These are phyloP conservation scores for Erythrobasidium hasegawianum DNA, from an alignment of 1,284 basidiomycete species.

Conservation along the genomic window DNA sequence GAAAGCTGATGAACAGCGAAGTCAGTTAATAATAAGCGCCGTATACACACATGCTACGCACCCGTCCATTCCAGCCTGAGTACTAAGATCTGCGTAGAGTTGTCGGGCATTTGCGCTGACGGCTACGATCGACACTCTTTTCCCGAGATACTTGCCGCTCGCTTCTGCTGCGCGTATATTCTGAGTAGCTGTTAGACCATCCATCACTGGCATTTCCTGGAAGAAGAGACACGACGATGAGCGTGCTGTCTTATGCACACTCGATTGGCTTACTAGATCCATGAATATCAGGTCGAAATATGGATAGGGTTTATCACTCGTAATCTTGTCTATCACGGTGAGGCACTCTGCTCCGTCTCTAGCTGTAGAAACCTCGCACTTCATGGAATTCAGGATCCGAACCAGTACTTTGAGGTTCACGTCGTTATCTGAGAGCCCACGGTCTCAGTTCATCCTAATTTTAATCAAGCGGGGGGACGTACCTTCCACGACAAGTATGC, in stretches of 20 bases:
- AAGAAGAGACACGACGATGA: neutral
- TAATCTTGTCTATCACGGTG: conserved; percentile 12
- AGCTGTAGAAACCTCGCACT: conserved; percentile 29
- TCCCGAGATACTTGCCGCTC: conserved; percentile 1
- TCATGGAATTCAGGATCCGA: conserved; percentile 22
- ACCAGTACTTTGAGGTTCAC: conserved; percentile 32
- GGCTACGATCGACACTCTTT: conserved; percentile 21
- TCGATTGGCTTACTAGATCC: conserved; percentile 10
- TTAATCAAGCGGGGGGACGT: too few species aligned
- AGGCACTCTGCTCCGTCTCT: conserved; percentile 24
- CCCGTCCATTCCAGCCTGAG: conserved; percentile 29
- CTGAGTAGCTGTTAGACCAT: conserved; percentile 24
- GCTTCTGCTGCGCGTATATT: conserved; percentile 19
- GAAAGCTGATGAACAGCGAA: conserved; percentile 2
- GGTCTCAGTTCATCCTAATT: too few species aligned
- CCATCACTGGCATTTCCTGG: conserved; percentile 32
- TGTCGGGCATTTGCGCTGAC: conserved; percentile 30
- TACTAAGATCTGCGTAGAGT: conserved; percentile 23
- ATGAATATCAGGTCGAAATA: conserved; percentile 31
- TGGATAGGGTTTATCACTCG: conserved; percentile 2
- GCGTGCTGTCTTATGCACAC: neutral
- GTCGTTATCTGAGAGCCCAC: conserved; percentile 34
- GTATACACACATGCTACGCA: too few species aligned
- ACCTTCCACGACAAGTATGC: conserved; percentile 34
- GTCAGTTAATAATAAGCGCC: too few species aligned